Evolutionary conservation across 805 yeast species (phyloP), one percentile per base, ranked within the genome.

Genomic region (Torulaspora franciscae): DNA sequence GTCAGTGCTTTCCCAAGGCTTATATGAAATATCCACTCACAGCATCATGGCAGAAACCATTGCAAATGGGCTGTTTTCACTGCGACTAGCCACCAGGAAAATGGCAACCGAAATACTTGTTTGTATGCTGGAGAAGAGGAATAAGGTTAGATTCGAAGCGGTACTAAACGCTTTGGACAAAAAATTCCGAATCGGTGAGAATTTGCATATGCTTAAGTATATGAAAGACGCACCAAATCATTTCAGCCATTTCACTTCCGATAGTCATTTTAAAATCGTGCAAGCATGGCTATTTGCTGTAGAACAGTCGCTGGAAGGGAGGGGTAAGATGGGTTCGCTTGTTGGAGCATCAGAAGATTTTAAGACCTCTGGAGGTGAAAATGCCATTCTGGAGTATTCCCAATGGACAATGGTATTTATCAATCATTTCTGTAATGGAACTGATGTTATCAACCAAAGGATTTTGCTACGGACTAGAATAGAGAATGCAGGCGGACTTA

Each of bases 271-370:
- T 11, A 60, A 59, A 40, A 68, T 71, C 50, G 76, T 83, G 54
- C 85, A 81, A 49, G 74, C 82, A 29, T 88, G 96, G 96, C 58
- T 87, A 36, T 66, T 69, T 39, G 68, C 79, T 9, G 81, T 87
- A 3, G 82, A 75, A 40, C 76, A 75, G 39, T 82, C 90, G 0
- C 56, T 88, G 35, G 87, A 81, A 45, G 96, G 96, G 2, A 75
- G 90, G 54, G 98, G 98, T 6, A 83, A 80, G 56, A 74, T 85
- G 75, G 96, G 96, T 8, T 86, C 96, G 0, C 65, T 83, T 56
- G 98, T 91, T 7, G 97, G 97, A 1, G 95, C 96, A 0, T 82
- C 87, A 47, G 93, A 83, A 7, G 97, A 91, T 53, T 74, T 80
- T 43, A 81, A 79, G 47, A 56, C 61, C 4, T 44, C 58, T 3